A percentile compares a stretch with the other conserved stretches of the same genome.
Evolutionary conservation across 139 green algal genomes (phyloP).

Genomic region (Picochlorum sp.): DNA sequence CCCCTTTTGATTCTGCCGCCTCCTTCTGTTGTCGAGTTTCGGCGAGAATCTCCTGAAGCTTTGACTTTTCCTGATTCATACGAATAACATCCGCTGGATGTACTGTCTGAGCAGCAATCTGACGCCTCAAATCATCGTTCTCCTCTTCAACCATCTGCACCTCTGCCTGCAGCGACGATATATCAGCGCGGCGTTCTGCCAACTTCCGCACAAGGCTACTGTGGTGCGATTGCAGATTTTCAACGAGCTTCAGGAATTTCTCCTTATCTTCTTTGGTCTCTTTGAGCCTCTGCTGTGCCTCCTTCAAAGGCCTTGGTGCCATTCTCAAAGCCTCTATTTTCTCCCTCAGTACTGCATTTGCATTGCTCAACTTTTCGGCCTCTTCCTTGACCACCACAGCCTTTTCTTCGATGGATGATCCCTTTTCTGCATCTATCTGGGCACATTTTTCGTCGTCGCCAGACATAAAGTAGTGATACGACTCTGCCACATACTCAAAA

Average conservation of each 20-base stretch:
- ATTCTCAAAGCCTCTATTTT: constrained; percentile 44
- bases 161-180: constrained; percentile 34
- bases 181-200: constrained; percentile 47
- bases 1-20: constrained; percentile 50
- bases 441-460: constrained; percentile 55
- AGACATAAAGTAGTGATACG: constrained; percentile 69
- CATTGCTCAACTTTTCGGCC: constrained; percentile 21
- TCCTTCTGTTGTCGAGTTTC: constrained; percentile 37
- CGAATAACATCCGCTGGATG: constrained; percentile 64
- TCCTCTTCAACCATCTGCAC: constrained; percentile 32
- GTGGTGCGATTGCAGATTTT: constrained; percentile 49
- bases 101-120: constrained; percentile 54
- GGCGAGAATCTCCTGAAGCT: constrained; percentile 54
- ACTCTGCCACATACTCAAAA: constrained; percentile 54
- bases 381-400: constrained; percentile 9
- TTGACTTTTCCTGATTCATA: constrained; percentile 67
- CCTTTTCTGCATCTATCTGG: constrained; percentile 54
- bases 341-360: constrained; percentile 30
- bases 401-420: constrained; percentile 38
- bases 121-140: constrained; percentile 42
- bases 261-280: constrained; percentile 40
- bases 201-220: constrained; percentile 47
- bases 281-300: constrained; percentile 30
- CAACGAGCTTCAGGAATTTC: constrained; percentile 60
- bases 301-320: constrained; percentile 51